Percentiles rank a stretch among this genome's conserved stretches.
Evolutionary conservation across 169 alveolate species (phyloP).

Genomic region (Eimeria acervulina): DNA sequence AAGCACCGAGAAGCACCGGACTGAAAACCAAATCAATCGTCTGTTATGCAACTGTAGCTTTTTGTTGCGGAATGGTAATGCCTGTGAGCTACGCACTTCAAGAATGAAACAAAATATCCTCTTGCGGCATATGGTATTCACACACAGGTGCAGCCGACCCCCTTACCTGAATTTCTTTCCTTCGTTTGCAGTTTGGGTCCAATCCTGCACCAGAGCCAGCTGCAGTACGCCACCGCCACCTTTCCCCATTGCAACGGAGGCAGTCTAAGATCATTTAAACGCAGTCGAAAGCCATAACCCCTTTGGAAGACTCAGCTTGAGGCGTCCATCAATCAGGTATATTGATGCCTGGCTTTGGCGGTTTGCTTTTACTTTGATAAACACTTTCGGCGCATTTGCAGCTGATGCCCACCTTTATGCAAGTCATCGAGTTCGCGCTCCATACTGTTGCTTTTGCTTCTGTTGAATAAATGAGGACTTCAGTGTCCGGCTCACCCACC

Average conservation of each 20-base stretch:
- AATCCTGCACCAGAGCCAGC: slow-evolving; percentile 55
- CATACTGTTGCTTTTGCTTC: slow-evolving; percentile 82
- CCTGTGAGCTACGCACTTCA: not conserved
- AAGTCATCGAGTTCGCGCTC: slow-evolving; percentile 78
- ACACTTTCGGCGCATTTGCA: not conserved
- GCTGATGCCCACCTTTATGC: slow-evolving; percentile 72
- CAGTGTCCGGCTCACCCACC: slow-evolving; percentile 66
- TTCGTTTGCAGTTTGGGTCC: not conserved
- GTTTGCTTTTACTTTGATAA: not conserved
- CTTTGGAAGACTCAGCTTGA: not conserved
- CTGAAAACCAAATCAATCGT: not conserved
- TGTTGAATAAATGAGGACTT: slow-evolving; percentile 61
- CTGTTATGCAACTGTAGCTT: not conserved
- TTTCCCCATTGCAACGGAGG: slow-evolving; percentile 66
- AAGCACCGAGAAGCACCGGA: slow-evolving; percentile 56
- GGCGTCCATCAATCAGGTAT: not conserved
- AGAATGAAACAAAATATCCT: not conserved
- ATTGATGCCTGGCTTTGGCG: not conserved
- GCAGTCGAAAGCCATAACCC: not conserved
- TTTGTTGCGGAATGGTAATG: not conserved
- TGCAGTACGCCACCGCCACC: slow-evolving; percentile 41
- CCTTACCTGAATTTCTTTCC: not conserved
- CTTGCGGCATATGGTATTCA: not conserved
- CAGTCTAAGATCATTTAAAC: slow-evolving; percentile 80
- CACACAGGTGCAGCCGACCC: not conserved